Evolutionary conservation across 2,329 filamentous ascomycete genomes (phyloP).

Genomic region (Penicillium sp.): DNA sequence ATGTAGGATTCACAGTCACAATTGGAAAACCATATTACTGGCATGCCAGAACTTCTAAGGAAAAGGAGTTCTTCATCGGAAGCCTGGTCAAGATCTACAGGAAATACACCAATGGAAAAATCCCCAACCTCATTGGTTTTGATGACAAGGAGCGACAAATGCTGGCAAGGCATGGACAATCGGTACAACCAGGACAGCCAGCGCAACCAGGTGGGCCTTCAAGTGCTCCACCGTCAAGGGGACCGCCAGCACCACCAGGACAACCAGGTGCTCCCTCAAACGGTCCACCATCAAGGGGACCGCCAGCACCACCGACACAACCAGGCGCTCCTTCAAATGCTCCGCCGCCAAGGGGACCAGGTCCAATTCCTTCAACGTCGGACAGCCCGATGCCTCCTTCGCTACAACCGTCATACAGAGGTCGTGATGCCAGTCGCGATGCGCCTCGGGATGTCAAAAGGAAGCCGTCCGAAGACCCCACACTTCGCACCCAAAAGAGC

Average conservation of each 20-base stretch:
- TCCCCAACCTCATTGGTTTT: conserved; percentile 79
- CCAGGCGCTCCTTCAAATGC: conserved; percentile 9
- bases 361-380: conserved; percentile 16
- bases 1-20: conserved; percentile 81
- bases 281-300: conserved; percentile 27
- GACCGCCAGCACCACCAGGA: conserved; percentile 10
- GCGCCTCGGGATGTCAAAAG: conserved; percentile 32
- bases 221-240: conserved; percentile 25
- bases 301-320: conserved; percentile 1
- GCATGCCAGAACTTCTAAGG: conserved; percentile 88
- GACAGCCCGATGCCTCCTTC: conserved; percentile 5
- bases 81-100: conserved; percentile 94
- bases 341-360: conserved; percentile 28
- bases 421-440: conserved; percentile 41
- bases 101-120: conserved; percentile 88
- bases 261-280: conserved; percentile 12
- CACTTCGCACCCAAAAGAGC: conserved; percentile 38
- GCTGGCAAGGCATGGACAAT: conserved; percentile 58
- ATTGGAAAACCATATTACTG: conserved; percentile 96
- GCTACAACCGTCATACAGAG: conserved; percentile 33
- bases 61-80: conserved; percentile 98
- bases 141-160: conserved; percentile 74
- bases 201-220: conserved; percentile 7
- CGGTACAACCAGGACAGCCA: conserved; percentile 8
- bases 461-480: conserved; percentile 39